Conservation (phyloP, 1,284 basidiomycete genomes). For the Moesziomyces parantarcticus region DNA sequence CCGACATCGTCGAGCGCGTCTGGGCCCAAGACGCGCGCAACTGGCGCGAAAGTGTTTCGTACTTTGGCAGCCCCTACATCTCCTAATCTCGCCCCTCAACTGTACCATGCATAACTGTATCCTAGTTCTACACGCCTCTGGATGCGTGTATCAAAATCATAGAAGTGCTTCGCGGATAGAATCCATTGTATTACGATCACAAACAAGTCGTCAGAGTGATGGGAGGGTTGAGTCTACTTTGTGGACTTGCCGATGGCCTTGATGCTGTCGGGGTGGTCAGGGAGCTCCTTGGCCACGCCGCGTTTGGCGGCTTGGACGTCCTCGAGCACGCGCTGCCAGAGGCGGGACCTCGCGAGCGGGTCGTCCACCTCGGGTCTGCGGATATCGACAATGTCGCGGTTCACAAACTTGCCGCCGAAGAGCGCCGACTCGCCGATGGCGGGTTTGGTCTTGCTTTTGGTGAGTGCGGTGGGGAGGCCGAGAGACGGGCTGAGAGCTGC, state of each 20-base stretch:
- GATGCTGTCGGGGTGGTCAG: constrained; percentile 35
- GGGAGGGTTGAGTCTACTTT: constrained; percentile 1
- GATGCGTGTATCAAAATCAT: neutral
- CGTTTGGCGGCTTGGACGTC: constrained; percentile 33
- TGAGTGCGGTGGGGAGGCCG: constrained; percentile 34
- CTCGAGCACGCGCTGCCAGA: constrained; percentile 50
- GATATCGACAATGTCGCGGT: constrained; percentile 31
- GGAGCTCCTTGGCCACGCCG: constrained; percentile 23
- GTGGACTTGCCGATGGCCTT: constrained; percentile 15
- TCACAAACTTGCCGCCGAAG: constrained; percentile 55
- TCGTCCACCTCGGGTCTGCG: constrained; percentile 54
- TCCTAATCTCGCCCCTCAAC: constrained; percentile 5
- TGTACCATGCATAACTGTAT: neutral
- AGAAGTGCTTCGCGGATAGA: neutral
- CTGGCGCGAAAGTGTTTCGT: constrained; percentile 42
- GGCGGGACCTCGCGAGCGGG: constrained; percentile 39
- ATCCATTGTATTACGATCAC: neutral
- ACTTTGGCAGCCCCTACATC: constrained; percentile 42
- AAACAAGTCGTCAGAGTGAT: neutral
- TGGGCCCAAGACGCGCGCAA: constrained; percentile 20
- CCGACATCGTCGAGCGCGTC: constrained; percentile 34
- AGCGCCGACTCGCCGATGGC: constrained; percentile 37
- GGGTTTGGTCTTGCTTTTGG: constrained; percentile 5
- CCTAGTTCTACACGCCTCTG: constrained; percentile 1
- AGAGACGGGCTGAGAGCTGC: constrained; percentile 41